A percentile compares a stretch with the other conserved stretches of the same genome.
These are phyloP conservation scores for Chytriomyces sp. DNA, from an alignment of 192 early-diverging fungal species.

Conservation along the genomic window DNA sequence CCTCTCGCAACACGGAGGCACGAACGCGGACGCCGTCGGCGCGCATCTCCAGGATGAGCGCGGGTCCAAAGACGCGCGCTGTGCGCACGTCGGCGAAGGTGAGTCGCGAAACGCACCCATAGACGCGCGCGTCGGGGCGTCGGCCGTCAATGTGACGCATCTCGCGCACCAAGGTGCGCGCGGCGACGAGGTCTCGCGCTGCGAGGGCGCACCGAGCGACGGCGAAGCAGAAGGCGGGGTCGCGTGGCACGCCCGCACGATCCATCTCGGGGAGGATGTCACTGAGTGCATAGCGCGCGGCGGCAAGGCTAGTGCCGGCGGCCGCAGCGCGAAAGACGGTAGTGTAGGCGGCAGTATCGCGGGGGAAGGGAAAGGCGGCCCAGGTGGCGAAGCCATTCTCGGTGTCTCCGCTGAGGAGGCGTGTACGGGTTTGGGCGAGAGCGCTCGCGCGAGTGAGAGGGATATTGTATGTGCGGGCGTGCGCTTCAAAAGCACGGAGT, in stretches of 20 bases:
- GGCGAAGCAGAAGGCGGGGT: background rate
- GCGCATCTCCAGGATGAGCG: background rate
- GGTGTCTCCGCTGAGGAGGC: background rate
- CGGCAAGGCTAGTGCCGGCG: too few relatives aligned
- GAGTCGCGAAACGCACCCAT: slow-evolving; percentile 7
- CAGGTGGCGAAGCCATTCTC: background rate
- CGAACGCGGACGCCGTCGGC: background rate
- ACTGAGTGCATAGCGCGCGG: background rate
- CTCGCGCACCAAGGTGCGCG: background rate
- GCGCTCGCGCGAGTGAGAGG: background rate
- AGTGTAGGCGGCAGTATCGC: background rate
- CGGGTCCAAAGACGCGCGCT: slow-evolving; percentile 4
- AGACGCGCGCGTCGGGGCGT: background rate
- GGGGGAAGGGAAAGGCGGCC: background rate
- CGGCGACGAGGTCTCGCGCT: background rate
- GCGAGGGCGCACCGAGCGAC: slow-evolving; percentile 8
- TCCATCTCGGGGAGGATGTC: slow-evolving; percentile 16
- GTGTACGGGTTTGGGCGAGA: background rate
- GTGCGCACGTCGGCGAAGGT: background rate
- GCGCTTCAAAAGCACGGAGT: too few relatives aligned
- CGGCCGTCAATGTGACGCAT: background rate
- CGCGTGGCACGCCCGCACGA: background rate
- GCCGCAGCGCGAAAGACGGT: background rate
- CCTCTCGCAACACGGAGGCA: too few relatives aligned
- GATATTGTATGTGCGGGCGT: background rate